Evolutionary conservation across 106 monocot species (phyloP).

Genomic region (Vanilla planifolia): DNA sequence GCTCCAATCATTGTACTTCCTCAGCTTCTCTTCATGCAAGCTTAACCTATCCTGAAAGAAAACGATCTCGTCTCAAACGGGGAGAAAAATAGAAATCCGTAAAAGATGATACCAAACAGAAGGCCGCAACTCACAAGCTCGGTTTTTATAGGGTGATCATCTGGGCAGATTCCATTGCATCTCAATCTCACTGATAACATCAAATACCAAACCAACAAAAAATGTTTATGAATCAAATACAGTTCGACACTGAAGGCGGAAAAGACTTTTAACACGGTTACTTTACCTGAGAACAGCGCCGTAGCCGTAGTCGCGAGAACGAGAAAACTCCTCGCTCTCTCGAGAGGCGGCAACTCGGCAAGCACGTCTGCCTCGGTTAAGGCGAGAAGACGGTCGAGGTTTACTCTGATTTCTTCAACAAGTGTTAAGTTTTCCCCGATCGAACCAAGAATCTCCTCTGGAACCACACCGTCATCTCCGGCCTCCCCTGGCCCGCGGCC

Average conservation of each 20-base stretch:
- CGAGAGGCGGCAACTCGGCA: slow-evolving; percentile 71
- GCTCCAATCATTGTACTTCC: slow-evolving; percentile 49
- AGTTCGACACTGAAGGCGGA: not conserved
- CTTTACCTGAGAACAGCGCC: slow-evolving; percentile 43
- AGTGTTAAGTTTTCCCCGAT: slow-evolving; percentile 30
- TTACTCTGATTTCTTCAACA: slow-evolving; percentile 30
- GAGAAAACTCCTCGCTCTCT: slow-evolving; percentile 69
- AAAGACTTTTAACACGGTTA: not conserved
- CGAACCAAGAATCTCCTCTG: slow-evolving; percentile 21
- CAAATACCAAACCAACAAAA: slow-evolving; percentile 1
- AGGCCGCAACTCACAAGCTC: slow-evolving; percentile 49
- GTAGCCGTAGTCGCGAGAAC: slow-evolving; percentile 55
- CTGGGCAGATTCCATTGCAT: slow-evolving; percentile 56
- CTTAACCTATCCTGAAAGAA: slow-evolving; percentile 71
- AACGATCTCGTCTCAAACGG: slow-evolving; percentile 8
- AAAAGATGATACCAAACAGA: not conserved
- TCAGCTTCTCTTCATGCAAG: slow-evolving; percentile 65
- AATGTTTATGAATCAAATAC: not conserved
- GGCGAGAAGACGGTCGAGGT: slow-evolving; percentile 49
- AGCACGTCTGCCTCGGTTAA: slow-evolving; percentile 63
- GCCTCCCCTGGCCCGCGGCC: not conserved
- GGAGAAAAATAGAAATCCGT: not conserved
- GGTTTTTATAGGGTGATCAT: slow-evolving; percentile 59
- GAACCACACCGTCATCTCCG: slow-evolving; percentile 13
- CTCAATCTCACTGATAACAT: slow-evolving; percentile 60